Evolutionary conservation across 345 rosid species (phyloP), one percentile per base, ranked within the genome.

Genomic region (Brassica nigra): DNA sequence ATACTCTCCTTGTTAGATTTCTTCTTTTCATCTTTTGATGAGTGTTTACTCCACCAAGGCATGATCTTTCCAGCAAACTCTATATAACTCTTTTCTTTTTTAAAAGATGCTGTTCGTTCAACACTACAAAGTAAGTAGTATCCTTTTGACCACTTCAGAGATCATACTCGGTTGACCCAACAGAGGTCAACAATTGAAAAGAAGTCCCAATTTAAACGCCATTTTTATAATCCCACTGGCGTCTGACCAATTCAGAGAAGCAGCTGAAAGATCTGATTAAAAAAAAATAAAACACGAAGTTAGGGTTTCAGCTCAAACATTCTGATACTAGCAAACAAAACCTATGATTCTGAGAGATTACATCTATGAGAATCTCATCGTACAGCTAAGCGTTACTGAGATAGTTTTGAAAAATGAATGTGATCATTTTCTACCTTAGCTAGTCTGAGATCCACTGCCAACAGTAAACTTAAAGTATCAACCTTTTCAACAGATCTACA

Each of bases 11-110:
- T 92, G 80, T 82, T 84, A 30, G 82, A 58, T 83, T 92, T 92
- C 89, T 87, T 91, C 84, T 92, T 92, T 33, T 87, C 87, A 76
- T 88, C 91, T 83, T 91, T 92, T 1, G 90, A 87, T 29, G 92
- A 88, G 62, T 87, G 76, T 82, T 87, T 91, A 57, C 86, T 88
- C 94, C 96, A 92, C 97, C 95, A 81, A 76, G 83, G 83, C 83
- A 81, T 81, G 76, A 44, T 81, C 67, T 71, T 76, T 66, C 44
- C 57, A 49, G 57, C 57, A 49, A 49, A 49, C 57, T 5, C 57
- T 5, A 80, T 65, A 80, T 65, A 81, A 74, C 75, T 52, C 70
- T 68, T 49, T n/a, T 5, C 49, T 49, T 34, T 34, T 58, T 8
- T 57, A 0, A 68, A 77, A 61, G 63, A 10, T 27, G 64, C 47